These are phyloP conservation scores for Xylariaceae sp. DNA, from an alignment of 2,329 filamentous ascomycete species.

Conservation along the genomic window DNA sequence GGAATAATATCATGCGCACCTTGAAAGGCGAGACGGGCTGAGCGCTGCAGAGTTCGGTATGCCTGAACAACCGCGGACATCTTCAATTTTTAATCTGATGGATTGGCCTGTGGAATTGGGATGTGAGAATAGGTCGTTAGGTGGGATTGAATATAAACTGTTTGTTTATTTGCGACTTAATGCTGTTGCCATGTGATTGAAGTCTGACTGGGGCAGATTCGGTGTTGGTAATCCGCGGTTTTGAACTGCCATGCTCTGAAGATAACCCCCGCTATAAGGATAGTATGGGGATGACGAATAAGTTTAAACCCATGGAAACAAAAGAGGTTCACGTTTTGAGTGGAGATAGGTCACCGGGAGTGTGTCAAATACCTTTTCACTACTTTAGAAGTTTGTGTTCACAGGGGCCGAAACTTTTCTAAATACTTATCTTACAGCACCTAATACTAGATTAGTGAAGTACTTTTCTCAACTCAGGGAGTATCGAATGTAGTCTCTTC, in stretches of 20 bases:
- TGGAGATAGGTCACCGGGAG: no score
- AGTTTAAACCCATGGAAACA: background rate
- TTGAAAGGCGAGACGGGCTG: slow-evolving; percentile 75
- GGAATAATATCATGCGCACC: slow-evolving; percentile 44
- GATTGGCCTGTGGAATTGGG: background rate
- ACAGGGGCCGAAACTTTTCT: no score
- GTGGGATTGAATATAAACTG: background rate
- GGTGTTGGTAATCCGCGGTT: no score
- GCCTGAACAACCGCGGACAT: slow-evolving; percentile 52
- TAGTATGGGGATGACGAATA: background rate
- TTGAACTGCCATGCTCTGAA: background rate
- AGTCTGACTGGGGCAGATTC: no score
- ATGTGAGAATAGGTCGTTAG: background rate
- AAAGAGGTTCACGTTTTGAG: background rate
- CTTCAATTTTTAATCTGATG: background rate
- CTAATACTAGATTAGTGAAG: no score
- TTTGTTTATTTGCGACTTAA: no score
- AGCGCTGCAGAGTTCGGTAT: slow-evolving; percentile 77
- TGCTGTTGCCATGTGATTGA: no score
- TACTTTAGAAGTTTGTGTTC: no score
- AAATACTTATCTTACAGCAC: no score
- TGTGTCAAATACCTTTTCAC: no score
- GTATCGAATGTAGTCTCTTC: no score
- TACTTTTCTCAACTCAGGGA: no score
- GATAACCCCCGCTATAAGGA: background rate